These are phyloP conservation scores for Conticribra weissflogii DNA, from an alignment of 108 stramenopile genomes.

Conservation along the genomic window DNA sequence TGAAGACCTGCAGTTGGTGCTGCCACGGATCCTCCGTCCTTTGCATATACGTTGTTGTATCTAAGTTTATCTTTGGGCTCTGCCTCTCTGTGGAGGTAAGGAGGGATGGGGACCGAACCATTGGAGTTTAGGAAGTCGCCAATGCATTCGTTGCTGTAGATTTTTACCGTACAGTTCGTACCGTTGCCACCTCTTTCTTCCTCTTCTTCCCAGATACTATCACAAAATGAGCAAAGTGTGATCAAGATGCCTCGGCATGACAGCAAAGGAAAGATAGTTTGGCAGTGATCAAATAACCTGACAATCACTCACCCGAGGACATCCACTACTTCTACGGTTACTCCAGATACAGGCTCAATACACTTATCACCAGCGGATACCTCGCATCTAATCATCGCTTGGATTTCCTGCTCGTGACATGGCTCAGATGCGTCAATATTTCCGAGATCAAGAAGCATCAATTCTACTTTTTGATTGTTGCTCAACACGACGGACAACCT, in stretches of 20 bases:
- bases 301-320: constrained; percentile 18
- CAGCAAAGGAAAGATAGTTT: no score
- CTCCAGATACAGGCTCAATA: constrained; percentile 16
- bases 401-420: no score
- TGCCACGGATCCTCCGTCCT: constrained; percentile 54
- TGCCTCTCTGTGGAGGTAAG: constrained; percentile 50
- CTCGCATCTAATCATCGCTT: no score
- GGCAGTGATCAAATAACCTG: not conserved
- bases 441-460: no score
- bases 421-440: no score
- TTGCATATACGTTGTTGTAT: constrained; percentile 62
- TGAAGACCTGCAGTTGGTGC: constrained; percentile 68
- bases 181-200: constrained; percentile 52
- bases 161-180: constrained; percentile 34
- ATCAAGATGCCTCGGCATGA: no score
- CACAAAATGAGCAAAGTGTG: no score
- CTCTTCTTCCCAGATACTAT: constrained; percentile 49
- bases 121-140: constrained; percentile 29
- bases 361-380: constrained; percentile 37
- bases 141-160: constrained; percentile 16
- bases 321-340: constrained; percentile 16
- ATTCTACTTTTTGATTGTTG: constrained; percentile 28
- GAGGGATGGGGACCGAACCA: constrained; percentile 60
- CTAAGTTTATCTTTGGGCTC: constrained; percentile 33
- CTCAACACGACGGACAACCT: constrained; percentile 19